Evolutionary conservation across 176 grass and related monocot species (phyloP).

Genomic region (Metroxylon sagu): DNA sequence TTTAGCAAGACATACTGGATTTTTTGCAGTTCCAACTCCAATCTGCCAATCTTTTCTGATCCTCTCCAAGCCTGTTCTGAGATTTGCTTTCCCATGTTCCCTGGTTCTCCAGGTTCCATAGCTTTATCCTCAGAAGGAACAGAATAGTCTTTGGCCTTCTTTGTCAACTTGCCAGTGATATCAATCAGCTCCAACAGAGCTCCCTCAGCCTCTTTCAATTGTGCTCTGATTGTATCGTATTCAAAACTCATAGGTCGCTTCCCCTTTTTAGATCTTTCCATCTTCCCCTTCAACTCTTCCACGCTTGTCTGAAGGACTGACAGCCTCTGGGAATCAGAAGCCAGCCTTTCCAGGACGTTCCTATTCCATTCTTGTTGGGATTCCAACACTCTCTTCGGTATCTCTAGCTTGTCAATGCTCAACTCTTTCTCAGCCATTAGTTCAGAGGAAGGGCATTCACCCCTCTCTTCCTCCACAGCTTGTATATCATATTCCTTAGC

Average conservation of each 20-base stretch:
- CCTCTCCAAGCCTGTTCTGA: conserved; percentile 48
- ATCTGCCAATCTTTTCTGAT: conserved; percentile 57
- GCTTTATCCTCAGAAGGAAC: conserved; percentile 24
- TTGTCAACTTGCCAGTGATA: conserved; percentile 51
- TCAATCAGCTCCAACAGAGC: conserved; percentile 53
- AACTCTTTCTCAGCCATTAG: conserved; percentile 42
- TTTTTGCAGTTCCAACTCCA: conserved; percentile 83
- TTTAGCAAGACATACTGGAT: conserved; percentile 76
- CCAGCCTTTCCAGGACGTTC: conserved; percentile 47
- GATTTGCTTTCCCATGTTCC: conserved; percentile 48
- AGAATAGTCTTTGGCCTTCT: conserved; percentile 53
- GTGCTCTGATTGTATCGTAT: conserved; percentile 44
- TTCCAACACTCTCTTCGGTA: conserved; percentile 18
- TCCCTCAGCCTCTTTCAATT: conserved; percentile 55
- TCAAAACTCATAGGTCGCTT: conserved; percentile 50
- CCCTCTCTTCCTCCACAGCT: conserved; percentile 50
- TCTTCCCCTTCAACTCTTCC: conserved; percentile 66
- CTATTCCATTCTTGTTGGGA: conserved; percentile 39
- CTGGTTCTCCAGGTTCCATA: conserved; percentile 36
- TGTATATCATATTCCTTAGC: conserved; percentile 44
- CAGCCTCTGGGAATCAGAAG: conserved; percentile 62
- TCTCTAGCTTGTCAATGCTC: conserved; percentile 34
- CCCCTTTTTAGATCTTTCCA: conserved; percentile 40
- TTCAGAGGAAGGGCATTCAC: conserved; percentile 54
- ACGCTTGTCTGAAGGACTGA: conserved; percentile 42